These are phyloP conservation scores for Aspergillus intermedius DNA, from an alignment of 2,329 filamentous ascomycete species.

Conservation along the genomic window DNA sequence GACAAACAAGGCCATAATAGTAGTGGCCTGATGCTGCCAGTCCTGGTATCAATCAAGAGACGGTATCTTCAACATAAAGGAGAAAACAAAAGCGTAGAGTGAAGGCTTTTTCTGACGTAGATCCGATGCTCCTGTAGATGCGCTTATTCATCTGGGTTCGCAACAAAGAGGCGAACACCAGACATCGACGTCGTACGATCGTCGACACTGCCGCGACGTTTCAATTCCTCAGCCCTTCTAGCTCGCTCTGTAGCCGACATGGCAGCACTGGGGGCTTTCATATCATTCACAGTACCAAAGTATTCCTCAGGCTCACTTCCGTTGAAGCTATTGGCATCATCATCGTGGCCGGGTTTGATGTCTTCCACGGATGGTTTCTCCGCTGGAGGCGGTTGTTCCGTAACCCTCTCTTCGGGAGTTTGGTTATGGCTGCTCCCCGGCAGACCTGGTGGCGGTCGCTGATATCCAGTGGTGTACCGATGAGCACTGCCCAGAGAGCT, in stretches of 20 bases:
- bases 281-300: constrained; percentile 50
- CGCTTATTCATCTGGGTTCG: constrained; percentile 36
- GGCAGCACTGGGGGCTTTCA: constrained; percentile 40
- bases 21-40: not conserved
- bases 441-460: constrained; percentile 32
- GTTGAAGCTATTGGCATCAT: constrained; percentile 26
- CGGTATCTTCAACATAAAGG: not conserved
- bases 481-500: constrained; percentile 49
- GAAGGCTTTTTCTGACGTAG: not conserved
- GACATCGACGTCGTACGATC: constrained; percentile 44
- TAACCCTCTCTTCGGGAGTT: constrained; percentile 40
- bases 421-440: constrained; percentile 48
- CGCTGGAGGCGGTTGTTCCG: constrained; percentile 31
- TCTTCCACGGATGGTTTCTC: constrained; percentile 21
- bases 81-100: no score
- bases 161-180: constrained; percentile 41
- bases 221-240: constrained; percentile 39
- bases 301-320: constrained; percentile 43
- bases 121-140: not conserved
- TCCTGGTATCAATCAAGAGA: not conserved
- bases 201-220: constrained; percentile 43
- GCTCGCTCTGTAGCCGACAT: constrained; percentile 33
- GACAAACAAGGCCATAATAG: not conserved
- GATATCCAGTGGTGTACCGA: constrained; percentile 41
- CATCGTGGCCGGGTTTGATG: constrained; percentile 18